phyloP scores from a whole-genome alignment of 2,329 filamentous ascomycete species.

The Drechslera avenae region DNA sequence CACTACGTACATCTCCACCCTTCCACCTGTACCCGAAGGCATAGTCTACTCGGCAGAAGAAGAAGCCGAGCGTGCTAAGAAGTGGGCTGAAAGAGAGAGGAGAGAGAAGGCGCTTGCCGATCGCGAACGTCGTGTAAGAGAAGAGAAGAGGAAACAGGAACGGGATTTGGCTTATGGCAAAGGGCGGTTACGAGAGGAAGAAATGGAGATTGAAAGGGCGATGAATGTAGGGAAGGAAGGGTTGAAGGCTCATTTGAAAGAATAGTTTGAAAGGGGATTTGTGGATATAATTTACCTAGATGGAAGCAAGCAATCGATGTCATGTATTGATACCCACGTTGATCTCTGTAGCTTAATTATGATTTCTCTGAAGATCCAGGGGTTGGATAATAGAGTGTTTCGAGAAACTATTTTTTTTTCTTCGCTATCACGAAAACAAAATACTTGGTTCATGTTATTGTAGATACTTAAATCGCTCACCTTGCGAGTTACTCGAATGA shows the following conservation, averaged over 20 bases:
- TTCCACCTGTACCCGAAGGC: constrained; percentile 63
- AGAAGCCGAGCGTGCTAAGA: constrained; percentile 55
- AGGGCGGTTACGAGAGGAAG: constrained; percentile 67
- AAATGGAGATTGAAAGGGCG: constrained; percentile 69
- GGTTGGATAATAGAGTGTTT: too few relatives aligned
- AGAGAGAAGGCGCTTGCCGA: constrained; percentile 72
- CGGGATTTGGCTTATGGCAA: constrained; percentile 65
- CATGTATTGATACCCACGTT: too few relatives aligned
- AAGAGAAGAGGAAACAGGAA: constrained; percentile 66
- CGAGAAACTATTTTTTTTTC: too few relatives aligned
- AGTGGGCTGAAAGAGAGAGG: constrained; percentile 45
- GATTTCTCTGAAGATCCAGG: too few relatives aligned
- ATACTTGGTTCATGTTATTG: too few relatives aligned
- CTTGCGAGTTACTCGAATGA: too few relatives aligned
- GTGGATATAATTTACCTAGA: too few relatives aligned
- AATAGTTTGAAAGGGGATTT: background rate
- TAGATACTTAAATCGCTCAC: too few relatives aligned
- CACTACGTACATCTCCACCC: constrained; percentile 67
- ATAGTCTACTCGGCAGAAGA: constrained; percentile 53
- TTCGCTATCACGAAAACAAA: too few relatives aligned
- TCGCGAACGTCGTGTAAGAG: constrained; percentile 65
- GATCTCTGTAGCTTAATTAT: too few relatives aligned
- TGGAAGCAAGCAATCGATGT: too few relatives aligned
- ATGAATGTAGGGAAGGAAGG: constrained; percentile 72
- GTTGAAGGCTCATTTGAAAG: constrained; percentile 64